Base-by-base conservation (phyloP, 2,329 filamentous ascomycete species). In the Hirsutella minnesotensis region DNA sequence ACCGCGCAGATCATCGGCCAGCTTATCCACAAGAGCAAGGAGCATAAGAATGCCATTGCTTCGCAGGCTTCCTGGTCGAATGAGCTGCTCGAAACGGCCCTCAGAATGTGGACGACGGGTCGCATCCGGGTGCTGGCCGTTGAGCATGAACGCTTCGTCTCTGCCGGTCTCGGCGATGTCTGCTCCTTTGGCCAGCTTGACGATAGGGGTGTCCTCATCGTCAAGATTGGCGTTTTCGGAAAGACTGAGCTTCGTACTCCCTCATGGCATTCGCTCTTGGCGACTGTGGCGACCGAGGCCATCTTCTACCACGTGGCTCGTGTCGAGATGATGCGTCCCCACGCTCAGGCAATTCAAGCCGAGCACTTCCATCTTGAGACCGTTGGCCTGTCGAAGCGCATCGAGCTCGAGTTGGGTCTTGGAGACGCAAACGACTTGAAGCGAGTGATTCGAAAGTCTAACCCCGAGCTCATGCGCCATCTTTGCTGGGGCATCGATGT, bases 221-320 rank as follows among this genome's bases (percentile, higher is more conserved):
- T 60, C 39, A 55, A 49, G 5, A 46, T 51, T 3, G 55, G 56
- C 2, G 47, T 56, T n/a, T 46, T 59, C 13, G 49, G 53, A 1
- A 49, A 55, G 13, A 44, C 51, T 4, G 57, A 60, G 38, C 42
- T 55, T 9, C 48, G 43, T 2, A 35, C 49, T 15, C 38, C 51
- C 1, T 49, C 54, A 0, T 59, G 57, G 57, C 47, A 55, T 33
- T 48, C 51, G 8, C 47, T 56, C 3, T 42, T 53, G n/a, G 47
- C 47, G 4, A 46, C 43, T 13, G 44, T 56, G 16, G 37, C 50
- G 12, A 47, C 58, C 4, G 61, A 63, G 45, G 55, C 54, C 4
- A 50, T 63, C n/a, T 45, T 64, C 3, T 61, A 63, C 44, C 60
- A 64, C 41, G 53, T 54, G 5, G 53, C 58, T 4, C 52, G 58